A percentile compares a stretch with the other conserved stretches of the same genome.
Evolutionary conservation across 2,329 filamentous ascomycete genomes (phyloP).

Genomic region (Akanthomyces lecanii): DNA sequence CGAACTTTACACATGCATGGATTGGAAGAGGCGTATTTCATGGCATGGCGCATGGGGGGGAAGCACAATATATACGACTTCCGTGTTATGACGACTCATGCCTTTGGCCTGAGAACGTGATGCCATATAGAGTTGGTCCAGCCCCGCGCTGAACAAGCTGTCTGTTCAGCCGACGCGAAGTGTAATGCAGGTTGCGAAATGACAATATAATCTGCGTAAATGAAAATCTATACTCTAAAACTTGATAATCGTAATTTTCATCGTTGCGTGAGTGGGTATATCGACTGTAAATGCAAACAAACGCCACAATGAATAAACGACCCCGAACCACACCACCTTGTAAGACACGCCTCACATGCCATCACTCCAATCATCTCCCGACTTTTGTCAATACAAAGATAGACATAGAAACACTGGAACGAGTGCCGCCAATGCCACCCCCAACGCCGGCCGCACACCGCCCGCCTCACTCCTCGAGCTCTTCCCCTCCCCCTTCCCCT

Average conservation of each 20-base stretch:
- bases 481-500: background rate
- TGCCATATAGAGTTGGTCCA: too few species aligned
- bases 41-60: too few species aligned
- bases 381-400: background rate
- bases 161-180: too few species aligned
- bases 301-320: background rate
- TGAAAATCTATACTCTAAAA: background rate
- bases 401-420: background rate
- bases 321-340: background rate
- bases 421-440: background rate
- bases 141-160: too few species aligned
- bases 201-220: too few species aligned
- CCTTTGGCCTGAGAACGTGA: too few species aligned
- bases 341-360: background rate
- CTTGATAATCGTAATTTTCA: background rate
- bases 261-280: background rate
- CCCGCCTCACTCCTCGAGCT: background rate
- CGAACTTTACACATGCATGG: background rate
- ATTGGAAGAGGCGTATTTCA: background rate
- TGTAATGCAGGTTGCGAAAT: too few species aligned
- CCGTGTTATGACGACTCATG: too few species aligned
- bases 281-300: background rate
- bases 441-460: background rate
- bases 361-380: background rate
- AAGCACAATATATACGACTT: too few species aligned